These are phyloP conservation scores for Trichocomaceae sp. DNA, from an alignment of 2,329 filamentous ascomycete genomes.

Conservation along the genomic window DNA sequence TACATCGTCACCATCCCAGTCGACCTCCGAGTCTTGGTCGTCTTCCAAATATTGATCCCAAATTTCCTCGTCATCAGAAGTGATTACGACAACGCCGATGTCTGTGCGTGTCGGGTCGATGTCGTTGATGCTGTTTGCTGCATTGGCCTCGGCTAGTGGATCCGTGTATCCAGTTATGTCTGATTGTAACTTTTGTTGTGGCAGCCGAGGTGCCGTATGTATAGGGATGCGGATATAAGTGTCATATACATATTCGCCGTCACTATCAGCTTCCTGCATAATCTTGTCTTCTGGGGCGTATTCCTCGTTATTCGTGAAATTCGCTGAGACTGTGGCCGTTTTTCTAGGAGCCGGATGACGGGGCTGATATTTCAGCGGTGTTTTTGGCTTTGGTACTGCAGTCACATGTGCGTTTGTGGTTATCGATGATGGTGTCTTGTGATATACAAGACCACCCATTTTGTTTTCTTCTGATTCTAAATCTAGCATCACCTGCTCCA, in stretches of 20 bases:
- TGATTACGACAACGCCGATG: constrained; percentile 38
- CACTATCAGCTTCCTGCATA: constrained; percentile 28
- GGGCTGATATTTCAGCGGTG: constrained; percentile 31
- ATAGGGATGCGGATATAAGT: constrained; percentile 51
- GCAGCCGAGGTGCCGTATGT: constrained; percentile 22
- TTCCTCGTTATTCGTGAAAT: constrained; percentile 10
- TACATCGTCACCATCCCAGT: constrained; percentile 55
- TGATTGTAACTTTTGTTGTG: not conserved
- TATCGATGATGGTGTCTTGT: constrained; percentile 10
- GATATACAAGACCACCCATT: constrained; percentile 18
- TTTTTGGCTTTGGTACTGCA: constrained; percentile 19
- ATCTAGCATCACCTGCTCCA: constrained; percentile 39
- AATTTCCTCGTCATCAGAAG: constrained; percentile 42
- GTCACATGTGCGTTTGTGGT: constrained; percentile 4
- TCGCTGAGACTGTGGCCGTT: not conserved
- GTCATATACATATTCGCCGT: constrained; percentile 56
- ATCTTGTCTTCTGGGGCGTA: constrained; percentile 29
- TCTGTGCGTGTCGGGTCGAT: constrained; percentile 29
- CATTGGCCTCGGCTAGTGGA: constrained; percentile 25
- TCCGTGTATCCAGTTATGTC: constrained; percentile 23
- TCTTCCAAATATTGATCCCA: constrained; percentile 53
- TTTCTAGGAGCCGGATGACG: constrained; percentile 24
- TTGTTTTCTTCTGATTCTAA: constrained; percentile 26
- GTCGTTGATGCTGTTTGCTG: constrained; percentile 20
- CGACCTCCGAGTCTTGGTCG: constrained; percentile 49